A percentile compares a stretch with the other conserved stretches of the same genome.
Conservation (phyloP, 768 basidiomycete genomes). For the Sporobolomyces roseus region DNA sequence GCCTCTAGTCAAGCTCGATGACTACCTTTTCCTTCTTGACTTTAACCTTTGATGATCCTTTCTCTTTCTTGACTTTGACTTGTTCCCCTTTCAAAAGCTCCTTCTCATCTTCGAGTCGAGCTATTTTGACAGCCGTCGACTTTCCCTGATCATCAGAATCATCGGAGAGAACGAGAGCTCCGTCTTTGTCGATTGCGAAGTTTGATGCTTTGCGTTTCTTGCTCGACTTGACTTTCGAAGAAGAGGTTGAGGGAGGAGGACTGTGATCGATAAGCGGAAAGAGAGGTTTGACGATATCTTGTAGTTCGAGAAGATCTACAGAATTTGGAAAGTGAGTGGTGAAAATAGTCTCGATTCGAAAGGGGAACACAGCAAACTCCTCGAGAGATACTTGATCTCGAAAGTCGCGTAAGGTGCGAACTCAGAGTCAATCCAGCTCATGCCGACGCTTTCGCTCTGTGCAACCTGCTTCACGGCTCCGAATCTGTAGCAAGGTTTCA, state of each 20-base stretch:
- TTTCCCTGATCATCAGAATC: slow-evolving; percentile 26
- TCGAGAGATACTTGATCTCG: slow-evolving; percentile 33
- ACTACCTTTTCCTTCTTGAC: slow-evolving; percentile 3
- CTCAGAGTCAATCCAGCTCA: slow-evolving; percentile 5
- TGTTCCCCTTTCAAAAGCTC: too few species aligned
- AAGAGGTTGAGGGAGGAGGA: neutral
- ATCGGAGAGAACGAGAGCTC: slow-evolving; percentile 16
- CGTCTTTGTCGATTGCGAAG: neutral
- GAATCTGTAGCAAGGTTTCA: neutral
- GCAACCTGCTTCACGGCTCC: neutral
- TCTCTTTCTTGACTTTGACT: slow-evolving; percentile 8
- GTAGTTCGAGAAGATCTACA: slow-evolving; percentile 28
- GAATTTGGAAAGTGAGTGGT: too few species aligned
- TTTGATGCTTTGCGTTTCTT: slow-evolving; percentile 11
- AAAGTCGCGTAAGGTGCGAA: neutral
- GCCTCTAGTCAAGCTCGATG: slow-evolving; percentile 10
- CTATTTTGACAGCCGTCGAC: too few species aligned
- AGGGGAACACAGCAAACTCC: neutral
- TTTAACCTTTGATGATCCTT: slow-evolving; percentile 19
- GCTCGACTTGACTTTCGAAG: neutral
- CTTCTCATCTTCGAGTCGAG: too few species aligned
- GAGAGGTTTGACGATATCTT: slow-evolving; percentile 20
- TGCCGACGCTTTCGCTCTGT: rapidly evolving
- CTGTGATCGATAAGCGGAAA: neutral
- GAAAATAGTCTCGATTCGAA: too few species aligned